Evolutionary conservation across 805 yeast genomes (phyloP).

Genomic region (Zygosaccharomyces bailii): DNA sequence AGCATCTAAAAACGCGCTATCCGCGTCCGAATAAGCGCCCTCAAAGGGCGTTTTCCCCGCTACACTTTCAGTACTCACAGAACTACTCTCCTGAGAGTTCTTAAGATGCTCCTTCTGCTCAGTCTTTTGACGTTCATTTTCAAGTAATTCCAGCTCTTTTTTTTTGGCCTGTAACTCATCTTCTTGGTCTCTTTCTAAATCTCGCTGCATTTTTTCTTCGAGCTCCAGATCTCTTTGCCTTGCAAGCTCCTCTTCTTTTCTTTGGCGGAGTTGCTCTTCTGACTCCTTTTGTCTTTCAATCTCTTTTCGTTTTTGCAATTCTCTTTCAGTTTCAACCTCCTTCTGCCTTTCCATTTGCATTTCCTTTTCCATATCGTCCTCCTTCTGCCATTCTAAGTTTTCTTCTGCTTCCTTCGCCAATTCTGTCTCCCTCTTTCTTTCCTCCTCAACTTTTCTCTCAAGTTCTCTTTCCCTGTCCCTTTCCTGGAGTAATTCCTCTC

Average conservation of each 20-base stretch:
- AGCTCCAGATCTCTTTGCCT: neutral
- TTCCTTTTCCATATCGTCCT: neutral
- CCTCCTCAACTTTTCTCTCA: neutral
- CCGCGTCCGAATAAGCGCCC: neutral
- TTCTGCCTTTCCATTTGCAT: neutral
- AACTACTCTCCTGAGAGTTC: neutral
- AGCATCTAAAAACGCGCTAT: neutral
- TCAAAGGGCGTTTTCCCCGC: too few species aligned
- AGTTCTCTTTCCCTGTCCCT: too few species aligned
- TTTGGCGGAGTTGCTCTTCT: neutral
- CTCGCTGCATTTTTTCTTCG: neutral
- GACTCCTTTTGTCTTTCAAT: neutral
- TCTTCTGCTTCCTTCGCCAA: neutral
- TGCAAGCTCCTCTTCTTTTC: neutral
- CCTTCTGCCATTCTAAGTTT: neutral
- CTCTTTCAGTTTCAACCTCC: neutral
- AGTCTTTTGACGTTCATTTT: neutral
- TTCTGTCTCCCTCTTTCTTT: slow-evolving; percentile 1
- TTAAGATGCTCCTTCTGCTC: neutral
- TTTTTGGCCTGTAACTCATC: neutral
- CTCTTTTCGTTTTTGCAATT: slow-evolving; percentile 2
- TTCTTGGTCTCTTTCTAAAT: neutral
- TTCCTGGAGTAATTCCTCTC: too few species aligned
- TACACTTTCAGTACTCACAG: neutral
- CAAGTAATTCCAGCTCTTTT: slow-evolving; percentile 4